Evolutionary conservation across 257 asterid species (phyloP), one percentile per base, ranked within the genome.

Genomic region (Plantago major): DNA sequence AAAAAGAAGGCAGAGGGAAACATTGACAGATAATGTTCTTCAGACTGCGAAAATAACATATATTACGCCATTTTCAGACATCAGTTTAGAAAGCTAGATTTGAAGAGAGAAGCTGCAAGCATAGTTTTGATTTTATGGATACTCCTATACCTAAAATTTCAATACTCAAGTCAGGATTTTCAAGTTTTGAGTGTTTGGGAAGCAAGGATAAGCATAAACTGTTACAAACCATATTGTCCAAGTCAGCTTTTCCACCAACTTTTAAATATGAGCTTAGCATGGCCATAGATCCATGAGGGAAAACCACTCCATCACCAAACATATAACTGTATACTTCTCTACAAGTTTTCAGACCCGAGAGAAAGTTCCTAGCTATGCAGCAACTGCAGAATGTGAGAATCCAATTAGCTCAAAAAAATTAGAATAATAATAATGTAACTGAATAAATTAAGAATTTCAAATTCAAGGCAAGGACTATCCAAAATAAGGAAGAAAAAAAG

Each of bases 301-400:
- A 68, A 37, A 52, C 73, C 42, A 83, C 83, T 67, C 81, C 90
- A 74, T 72, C 84, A 66, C 78, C 88, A 51, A 66, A 81, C 95
- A 88, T 87, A 76, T 84, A 92, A 45, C 58, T 70, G 47, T 80
- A 92, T 63, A 92, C 95, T 76, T 92, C 95, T 62, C 76, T 64
- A 78, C 98, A 92, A 54, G 98, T 86, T 80, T 84, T 88, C 76
- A 88, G 75, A 65, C 95, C 98, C 57, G 97, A 74, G 58, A 92
- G 97, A 71, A 92, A 65, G 76, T 89, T 92, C 80, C 93, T 79
- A 51, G 98, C 97, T 70, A 92, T 88, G 47, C 77, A 88, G 84
- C 98, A 88, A 76, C 98, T 92, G 84, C 67, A 63, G 30, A 74
- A 62, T 38, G 71, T 58, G 70, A 66, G 16, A 55, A 33, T 26